Evolutionary conservation across 345 rosid genomes (phyloP).

Genomic region (Mercurialis annua): DNA sequence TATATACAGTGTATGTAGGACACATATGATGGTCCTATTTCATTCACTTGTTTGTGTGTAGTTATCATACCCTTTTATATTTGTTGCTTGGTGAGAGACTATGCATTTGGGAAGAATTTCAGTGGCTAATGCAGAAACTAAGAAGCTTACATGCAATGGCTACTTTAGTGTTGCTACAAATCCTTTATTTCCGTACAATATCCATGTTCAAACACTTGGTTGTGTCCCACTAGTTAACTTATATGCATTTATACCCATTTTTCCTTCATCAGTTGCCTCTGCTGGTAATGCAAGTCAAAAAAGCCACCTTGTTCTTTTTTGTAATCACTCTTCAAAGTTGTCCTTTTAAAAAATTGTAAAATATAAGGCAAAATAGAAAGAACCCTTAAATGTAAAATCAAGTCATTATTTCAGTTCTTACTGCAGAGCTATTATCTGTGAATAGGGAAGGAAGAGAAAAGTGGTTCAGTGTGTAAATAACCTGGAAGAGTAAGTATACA

Average conservation of each 20-base stretch:
- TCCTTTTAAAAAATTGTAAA: not conserved
- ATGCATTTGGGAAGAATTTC: not conserved
- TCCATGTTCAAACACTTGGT: no score
- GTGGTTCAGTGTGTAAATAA: not conserved
- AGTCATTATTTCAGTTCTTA: not conserved
- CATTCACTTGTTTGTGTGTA: not conserved
- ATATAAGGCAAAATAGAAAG: not conserved
- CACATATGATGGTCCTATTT: not conserved
- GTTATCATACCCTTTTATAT: not conserved
- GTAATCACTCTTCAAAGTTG: not conserved
- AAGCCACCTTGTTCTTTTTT: not conserved
- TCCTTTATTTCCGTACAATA: not conserved
- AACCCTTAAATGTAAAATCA: not conserved
- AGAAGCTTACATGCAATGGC: not conserved
- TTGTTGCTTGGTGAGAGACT: not conserved
- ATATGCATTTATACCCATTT: not conserved
- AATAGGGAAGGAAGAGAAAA: not conserved
- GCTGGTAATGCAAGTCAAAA: not conserved
- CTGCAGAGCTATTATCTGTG: not conserved
- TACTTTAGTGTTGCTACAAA: not conserved
- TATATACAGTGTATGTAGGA: not conserved
- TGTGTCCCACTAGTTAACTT: not conserved
- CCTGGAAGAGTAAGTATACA: not conserved
- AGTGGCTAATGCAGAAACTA: not conserved
- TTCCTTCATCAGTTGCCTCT: not conserved